These are phyloP conservation scores for Stachybotrys echinatus DNA, from an alignment of 2,329 filamentous ascomycete genomes.

Conservation along the genomic window DNA sequence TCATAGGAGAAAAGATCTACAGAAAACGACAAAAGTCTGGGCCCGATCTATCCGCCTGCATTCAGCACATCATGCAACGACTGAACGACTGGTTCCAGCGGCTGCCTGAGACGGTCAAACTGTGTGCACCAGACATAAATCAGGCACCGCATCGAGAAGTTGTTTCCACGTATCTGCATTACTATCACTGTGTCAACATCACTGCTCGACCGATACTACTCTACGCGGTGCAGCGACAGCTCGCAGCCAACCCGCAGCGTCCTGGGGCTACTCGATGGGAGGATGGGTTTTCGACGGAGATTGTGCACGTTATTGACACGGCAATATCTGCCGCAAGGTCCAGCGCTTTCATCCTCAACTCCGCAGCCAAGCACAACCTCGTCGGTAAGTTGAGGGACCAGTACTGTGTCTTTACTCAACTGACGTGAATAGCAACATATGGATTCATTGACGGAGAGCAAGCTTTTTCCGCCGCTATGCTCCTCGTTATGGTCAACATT, in stretches of 20 bases:
- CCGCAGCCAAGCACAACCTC: conserved; percentile 42
- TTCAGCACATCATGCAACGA: conserved; percentile 3
- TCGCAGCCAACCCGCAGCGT: conserved; percentile 21
- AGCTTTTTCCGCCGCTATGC: conserved; percentile 46
- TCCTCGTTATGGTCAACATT: conserved; percentile 49
- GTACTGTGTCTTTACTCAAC: neutral
- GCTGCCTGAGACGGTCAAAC: conserved; percentile 42
- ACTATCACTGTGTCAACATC: conserved; percentile 55
- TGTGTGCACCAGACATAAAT: conserved; percentile 27
- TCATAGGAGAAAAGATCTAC: conserved; percentile 2
- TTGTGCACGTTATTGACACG: conserved; percentile 45
- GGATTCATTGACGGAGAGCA: conserved; percentile 55
- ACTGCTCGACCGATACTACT: conserved; percentile 48
- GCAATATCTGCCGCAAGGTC: conserved; percentile 38
- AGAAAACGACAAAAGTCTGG: conserved; percentile 4
- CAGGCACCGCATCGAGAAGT: conserved; percentile 3
- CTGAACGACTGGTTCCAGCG: conserved; percentile 2
- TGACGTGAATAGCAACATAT: conserved; percentile 36
- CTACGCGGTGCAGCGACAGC: conserved; percentile 43
- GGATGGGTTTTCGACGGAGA: conserved; percentile 39
- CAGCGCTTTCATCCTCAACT: conserved; percentile 22
- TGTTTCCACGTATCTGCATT: conserved; percentile 27
- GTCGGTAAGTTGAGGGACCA: conserved; percentile 30
- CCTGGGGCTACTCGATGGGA: conserved; percentile 14
- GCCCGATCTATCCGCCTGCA: conserved; percentile 1